phyloP scores from a whole-genome alignment of 2,329 filamentous ascomycete species.

The Trichoderma koningiopsis region DNA sequence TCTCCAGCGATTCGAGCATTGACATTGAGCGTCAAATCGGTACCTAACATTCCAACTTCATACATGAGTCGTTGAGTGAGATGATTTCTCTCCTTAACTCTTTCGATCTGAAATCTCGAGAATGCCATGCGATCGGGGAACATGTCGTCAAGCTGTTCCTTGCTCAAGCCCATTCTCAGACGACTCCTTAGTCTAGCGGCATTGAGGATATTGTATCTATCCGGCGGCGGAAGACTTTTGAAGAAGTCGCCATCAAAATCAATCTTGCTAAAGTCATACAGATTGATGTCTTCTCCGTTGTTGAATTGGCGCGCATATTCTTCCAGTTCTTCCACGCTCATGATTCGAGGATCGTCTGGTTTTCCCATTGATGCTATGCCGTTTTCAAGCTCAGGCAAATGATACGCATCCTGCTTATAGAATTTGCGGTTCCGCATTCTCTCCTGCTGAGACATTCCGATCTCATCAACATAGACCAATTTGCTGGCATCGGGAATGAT shows the following conservation, averaged over 20 bases:
- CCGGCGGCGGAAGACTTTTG: conserved; percentile 81
- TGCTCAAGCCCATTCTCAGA: conserved; percentile 92
- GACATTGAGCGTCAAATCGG: conserved; percentile 68
- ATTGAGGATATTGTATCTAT: conserved; percentile 97
- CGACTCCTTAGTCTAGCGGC: conserved; percentile 85
- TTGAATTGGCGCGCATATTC: conserved; percentile 93
- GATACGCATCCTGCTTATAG: conserved; percentile 90
- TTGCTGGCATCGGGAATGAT: conserved; percentile 66
- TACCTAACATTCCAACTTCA: conserved; percentile 83
- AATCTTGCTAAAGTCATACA: conserved; percentile 98
- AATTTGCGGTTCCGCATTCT: conserved; percentile 75
- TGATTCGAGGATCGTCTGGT: conserved; percentile 90
- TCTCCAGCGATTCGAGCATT: conserved; percentile 77
- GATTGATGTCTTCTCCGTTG: conserved; percentile 83
- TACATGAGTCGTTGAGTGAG: conserved; percentile 94
- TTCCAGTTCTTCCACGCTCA: conserved; percentile 92
- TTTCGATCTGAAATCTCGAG: conserved; percentile 92
- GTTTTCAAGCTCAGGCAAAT: conserved; percentile 82
- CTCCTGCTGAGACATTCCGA: conserved; percentile 78
- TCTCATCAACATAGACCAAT: conserved; percentile 88
- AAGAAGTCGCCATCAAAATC: conserved; percentile 98
- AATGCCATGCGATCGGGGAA: conserved; percentile 98
- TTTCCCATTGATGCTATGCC: conserved; percentile 84
- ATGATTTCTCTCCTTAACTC: conserved; percentile 89
- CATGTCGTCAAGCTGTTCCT: conserved; percentile 94